phyloP scores from a whole-genome alignment of 2,329 filamentous ascomycete species.

The Pseudohalonectria lignicola region DNA sequence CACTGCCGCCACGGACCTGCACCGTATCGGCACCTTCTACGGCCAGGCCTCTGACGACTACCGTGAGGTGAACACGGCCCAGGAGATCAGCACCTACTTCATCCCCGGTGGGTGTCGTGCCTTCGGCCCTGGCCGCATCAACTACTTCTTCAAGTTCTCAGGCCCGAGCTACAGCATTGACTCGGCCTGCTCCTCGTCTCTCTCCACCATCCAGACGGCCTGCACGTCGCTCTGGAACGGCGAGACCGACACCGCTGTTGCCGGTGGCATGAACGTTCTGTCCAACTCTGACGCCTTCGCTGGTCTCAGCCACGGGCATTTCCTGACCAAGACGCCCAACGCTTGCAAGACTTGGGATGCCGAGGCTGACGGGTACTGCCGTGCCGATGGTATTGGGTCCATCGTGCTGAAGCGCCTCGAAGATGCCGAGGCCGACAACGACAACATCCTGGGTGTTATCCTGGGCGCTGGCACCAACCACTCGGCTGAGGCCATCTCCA shows the following conservation, averaged over 20 bases:
- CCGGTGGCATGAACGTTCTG: conserved; percentile 54
- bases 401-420: conserved; percentile 34
- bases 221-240: conserved; percentile 54
- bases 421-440: conserved; percentile 31
- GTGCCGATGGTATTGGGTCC: conserved; percentile 28
- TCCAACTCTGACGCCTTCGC: conserved; percentile 57
- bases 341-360: conserved; percentile 50
- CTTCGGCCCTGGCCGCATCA: conserved; percentile 38
- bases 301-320: conserved; percentile 53
- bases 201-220: conserved; percentile 38
- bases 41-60: conserved; percentile 71
- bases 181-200: conserved; percentile 27
- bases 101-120: conserved; percentile 39
- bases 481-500: conserved; percentile 50
- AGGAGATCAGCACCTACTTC: conserved; percentile 50
- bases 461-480: conserved; percentile 51
- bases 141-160: conserved; percentile 28
- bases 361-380: conserved; percentile 43
- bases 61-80: conserved; percentile 62
- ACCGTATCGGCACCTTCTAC: conserved; percentile 61
- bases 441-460: conserved; percentile 45
- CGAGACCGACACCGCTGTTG: conserved; percentile 54
- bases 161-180: conserved; percentile 27
- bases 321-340: conserved; percentile 38
- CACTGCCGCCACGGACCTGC: conserved; percentile 49